Evolutionary conservation across 2,329 filamentous ascomycete genomes (phyloP), one percentile per base, ranked within the genome.

Genomic region (Sporothrix inflata): DNA sequence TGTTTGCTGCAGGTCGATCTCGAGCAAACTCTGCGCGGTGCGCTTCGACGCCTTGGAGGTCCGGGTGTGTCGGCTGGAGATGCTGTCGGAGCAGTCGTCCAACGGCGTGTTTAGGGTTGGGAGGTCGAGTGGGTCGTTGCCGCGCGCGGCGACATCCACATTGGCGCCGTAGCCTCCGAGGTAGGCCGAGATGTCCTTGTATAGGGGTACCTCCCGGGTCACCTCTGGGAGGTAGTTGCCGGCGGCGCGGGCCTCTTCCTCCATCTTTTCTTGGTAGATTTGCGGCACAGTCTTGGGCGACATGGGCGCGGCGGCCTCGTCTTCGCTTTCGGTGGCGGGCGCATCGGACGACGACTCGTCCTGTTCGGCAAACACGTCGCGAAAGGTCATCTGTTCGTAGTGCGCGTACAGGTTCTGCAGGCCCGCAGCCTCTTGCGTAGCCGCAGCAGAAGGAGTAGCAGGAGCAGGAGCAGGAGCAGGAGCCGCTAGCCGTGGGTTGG

Each of bases 311-410:
- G 34, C 45, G 7, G 21, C 9, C 38, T 34, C 66, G 30, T 57
- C 55, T 30, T 69, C 66, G 45, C 45, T 45, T 5, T 60, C 53
- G 8, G 30, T 24, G 11, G 55, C 42, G 3, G 71, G 53, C 1
- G 57, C 14, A 12, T 65, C 71, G 9, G 42, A 45, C 0, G 42
- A 21, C n/a, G 60, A 55, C 45, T 67, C 63, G 7, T 71, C 51
- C 14, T 65, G 53, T 5, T 73, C 79, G 51, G 76, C 76, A 55
- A 82, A 77, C 2, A 84, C 78, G 51, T 85, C 79, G 16, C 83
- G 83, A 72, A 87, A 84, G 0, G 86, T 85, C 81, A 85, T 85
- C 75, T 87, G 83, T 77, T 89, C 87, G 76, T 89, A 89, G 76
- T 89, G 86, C 71, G 87, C 81, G 76, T 89, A 89, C 3, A 89